Evolutionary conservation across 73 alveolate species (phyloP), one percentile per base, ranked within the genome.

Genomic region (Paramecium primaurelia): DNA sequence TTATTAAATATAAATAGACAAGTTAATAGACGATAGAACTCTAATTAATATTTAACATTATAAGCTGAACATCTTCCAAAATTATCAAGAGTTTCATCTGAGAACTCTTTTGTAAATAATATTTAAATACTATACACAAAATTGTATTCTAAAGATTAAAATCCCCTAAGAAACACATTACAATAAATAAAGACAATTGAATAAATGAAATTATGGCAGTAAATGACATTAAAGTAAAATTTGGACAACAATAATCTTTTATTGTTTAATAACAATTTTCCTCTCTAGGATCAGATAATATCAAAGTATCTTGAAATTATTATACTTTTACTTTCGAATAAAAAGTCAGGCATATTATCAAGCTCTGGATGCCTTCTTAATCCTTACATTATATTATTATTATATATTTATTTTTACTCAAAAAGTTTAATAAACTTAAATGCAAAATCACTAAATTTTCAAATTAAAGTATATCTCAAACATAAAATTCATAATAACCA

Each of bases 281-380:
- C 59, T 73, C 87, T 36, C 87, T 73, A 2, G 87, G 87, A 73
- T 73, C 87, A 16, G 87, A 36, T 37, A 34, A 40, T 12, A 73
- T 73, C 4, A 37, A 14, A n/a, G 32, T 14, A 40, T n/a, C 87
- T 73, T 34, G 16, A 34, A 0, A 30, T 36, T 12, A 40, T 40
- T 5, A 30, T 3, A n/a, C 18, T 34, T 36, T 73, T 73, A 73
- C 87, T 22, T 32, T 73, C 87, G 7, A 73, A 73, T 73, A 73
- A 73, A 73, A 73, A 73, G 18, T 73, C 87, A 14, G 87, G 87
- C 64, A 73, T 73, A 73, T 73, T 73, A 20, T 73, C 87, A 32
- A 73, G 58, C 0, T 73, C 87, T 6, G 87, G 42, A 30, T 28
- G 45, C 28, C 84, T 64, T 64, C 18, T 68, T 68, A 6, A 2